Conservation (phyloP, 257 asterid genomes). For the Ocimum tenuiflorum region DNA sequence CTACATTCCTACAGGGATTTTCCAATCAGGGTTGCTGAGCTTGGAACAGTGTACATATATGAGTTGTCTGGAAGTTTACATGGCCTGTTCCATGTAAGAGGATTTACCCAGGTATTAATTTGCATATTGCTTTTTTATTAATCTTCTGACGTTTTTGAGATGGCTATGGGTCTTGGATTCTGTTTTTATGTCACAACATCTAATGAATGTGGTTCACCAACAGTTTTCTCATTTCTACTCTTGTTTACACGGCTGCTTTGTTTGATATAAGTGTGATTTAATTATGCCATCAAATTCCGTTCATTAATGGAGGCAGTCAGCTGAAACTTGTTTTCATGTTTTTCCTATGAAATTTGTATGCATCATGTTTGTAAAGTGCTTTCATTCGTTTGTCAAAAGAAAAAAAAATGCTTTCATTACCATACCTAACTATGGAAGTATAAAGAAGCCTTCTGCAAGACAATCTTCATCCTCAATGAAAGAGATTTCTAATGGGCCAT, state of each 20-base stretch:
- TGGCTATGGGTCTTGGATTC: background rate
- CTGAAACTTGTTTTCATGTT: no score
- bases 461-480: background rate
- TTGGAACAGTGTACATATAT: conserved; percentile 92
- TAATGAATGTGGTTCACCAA: background rate
- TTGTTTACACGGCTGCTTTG: background rate
- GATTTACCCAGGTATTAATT: conserved; percentile 78
- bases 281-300: background rate
- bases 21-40: conserved; percentile 95
- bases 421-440: background rate
- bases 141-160: background rate
- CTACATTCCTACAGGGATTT: conserved; percentile 80
- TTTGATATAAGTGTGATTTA: background rate
- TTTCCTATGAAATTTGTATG: background rate
- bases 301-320: background rate
- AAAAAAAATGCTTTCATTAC: no score
- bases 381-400: no score
- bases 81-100: conserved; percentile 95
- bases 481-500: background rate
- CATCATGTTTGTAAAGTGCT: background rate
- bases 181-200: background rate
- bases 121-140: background rate
- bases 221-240: background rate
- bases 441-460: background rate
- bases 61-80: conserved; percentile 96